Conservation (phyloP, 75 land plant genomes). For the Pinus albicaulis region DNA sequence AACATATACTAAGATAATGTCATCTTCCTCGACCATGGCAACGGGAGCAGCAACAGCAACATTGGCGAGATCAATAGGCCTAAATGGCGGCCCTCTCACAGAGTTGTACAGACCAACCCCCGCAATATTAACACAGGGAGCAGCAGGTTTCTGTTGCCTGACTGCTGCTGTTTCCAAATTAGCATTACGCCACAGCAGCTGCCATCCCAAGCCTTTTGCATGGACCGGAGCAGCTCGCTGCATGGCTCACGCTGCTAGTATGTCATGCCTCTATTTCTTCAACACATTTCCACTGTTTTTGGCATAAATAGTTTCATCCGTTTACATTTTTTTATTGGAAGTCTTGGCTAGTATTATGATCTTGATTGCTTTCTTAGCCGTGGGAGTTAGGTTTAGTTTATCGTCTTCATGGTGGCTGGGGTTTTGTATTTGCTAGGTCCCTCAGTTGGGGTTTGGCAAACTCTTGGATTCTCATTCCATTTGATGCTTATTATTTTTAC, state of each 20-base stretch:
- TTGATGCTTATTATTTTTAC: too few species aligned
- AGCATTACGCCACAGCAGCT: neutral
- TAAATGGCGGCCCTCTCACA: neutral
- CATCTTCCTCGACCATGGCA: too few species aligned
- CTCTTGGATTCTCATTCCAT: too few species aligned
- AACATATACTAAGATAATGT: too few species aligned
- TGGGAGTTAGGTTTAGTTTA: neutral
- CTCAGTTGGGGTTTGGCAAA: neutral
- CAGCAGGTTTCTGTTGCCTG: constrained; percentile 2
- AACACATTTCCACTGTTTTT: neutral
- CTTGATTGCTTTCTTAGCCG: neutral
- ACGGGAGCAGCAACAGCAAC: neutral
- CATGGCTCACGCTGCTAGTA: constrained; percentile 10
- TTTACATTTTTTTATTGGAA: too few species aligned
- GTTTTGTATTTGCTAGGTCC: neutral
- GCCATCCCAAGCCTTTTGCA: neutral
- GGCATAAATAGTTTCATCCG: neutral
- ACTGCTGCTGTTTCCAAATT: constrained; percentile 3
- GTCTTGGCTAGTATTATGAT: neutral
- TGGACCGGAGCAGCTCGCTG: constrained; percentile 7
- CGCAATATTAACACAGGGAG: neutral
- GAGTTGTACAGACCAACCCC: neutral
- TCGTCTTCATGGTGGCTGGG: neutral
- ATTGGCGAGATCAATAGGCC: neutral
- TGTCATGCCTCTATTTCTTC: neutral